Evolutionary conservation across 1,139 yeast species (phyloP).

Genomic region (Yamadazyma conglobata): DNA sequence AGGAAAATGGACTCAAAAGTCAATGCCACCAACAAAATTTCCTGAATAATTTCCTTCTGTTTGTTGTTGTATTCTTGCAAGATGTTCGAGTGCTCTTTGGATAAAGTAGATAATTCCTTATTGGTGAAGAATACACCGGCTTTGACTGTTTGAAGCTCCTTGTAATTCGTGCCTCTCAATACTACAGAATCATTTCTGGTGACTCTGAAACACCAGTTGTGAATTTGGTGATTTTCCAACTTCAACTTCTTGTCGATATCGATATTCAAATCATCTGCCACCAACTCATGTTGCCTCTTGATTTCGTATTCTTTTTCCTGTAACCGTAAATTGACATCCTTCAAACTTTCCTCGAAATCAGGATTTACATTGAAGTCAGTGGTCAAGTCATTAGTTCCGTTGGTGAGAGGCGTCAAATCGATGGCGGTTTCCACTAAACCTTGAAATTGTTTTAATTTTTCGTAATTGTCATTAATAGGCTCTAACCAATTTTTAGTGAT

Average conservation of each 20-base stretch:
- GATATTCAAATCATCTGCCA: constrained; percentile 72
- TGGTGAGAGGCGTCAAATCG: constrained; percentile 75
- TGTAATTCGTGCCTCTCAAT: constrained; percentile 64
- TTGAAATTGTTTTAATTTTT: constrained; percentile 62
- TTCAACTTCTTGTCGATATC: constrained; percentile 87
- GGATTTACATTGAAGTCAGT: constrained; percentile 82
- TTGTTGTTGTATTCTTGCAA: constrained; percentile 67
- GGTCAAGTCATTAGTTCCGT: constrained; percentile 35
- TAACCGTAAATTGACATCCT: constrained; percentile 55
- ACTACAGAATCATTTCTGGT: constrained; percentile 86
- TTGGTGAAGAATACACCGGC: constrained; percentile 94
- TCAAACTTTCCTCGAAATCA: constrained; percentile 78
- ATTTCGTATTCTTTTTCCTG: constrained; percentile 56
- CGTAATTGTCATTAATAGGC: constrained; percentile 49
- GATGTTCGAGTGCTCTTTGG: constrained; percentile 55
- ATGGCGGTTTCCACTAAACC: constrained; percentile 91
- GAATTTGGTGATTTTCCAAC: constrained; percentile 78
- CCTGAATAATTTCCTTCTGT: constrained; percentile 75
- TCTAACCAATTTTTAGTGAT: constrained; percentile 53
- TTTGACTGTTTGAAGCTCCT: constrained; percentile 84
- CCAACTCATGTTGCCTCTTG: constrained; percentile 54
- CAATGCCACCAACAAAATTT: constrained; percentile 73
- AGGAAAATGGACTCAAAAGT: constrained; percentile 79
- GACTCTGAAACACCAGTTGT: constrained; percentile 92
- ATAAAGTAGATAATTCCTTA: constrained; percentile 52